These are phyloP conservation scores for Aphanomyces stellatus DNA, from an alignment of 352 stramenopile genomes.

Conservation along the genomic window DNA sequence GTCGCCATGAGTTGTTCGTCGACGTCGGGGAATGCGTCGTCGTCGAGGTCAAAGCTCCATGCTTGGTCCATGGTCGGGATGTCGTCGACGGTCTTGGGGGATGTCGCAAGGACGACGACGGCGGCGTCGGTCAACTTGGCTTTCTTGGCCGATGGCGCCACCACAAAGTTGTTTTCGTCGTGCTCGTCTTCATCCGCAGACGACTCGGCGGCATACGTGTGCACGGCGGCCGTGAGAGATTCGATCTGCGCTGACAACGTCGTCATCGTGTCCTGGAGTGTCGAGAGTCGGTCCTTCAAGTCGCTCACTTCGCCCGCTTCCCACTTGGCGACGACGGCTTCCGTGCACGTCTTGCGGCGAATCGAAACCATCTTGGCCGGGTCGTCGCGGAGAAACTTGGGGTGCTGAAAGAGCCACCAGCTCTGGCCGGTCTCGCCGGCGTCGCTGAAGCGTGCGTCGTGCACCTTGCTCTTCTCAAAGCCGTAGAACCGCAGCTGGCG, in stretches of 20 bases:
- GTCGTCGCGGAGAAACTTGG: slow-evolving; percentile 16
- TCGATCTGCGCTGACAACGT: slow-evolving; percentile 7
- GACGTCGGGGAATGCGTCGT: background rate
- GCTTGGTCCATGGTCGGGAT: background rate
- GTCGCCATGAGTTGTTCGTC: background rate
- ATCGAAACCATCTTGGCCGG: slow-evolving; percentile 17
- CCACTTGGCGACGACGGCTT: background rate
- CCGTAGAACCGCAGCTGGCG: slow-evolving; percentile 91
- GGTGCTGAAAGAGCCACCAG: slow-evolving; percentile 16
- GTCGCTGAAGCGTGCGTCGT: slow-evolving; percentile 76
- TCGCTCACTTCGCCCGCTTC: slow-evolving; percentile 15
- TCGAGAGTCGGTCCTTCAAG: slow-evolving; percentile 1
- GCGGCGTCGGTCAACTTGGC: background rate
- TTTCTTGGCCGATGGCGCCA: background rate
- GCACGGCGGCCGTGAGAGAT: background rate
- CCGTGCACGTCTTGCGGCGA: slow-evolving; percentile 18
- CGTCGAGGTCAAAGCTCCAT: background rate
- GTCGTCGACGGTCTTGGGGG: slow-evolving; percentile 9
- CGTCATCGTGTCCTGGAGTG: slow-evolving; percentile 7
- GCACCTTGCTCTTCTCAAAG: slow-evolving; percentile 89
- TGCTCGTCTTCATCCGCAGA: background rate
- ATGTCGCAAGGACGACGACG: background rate
- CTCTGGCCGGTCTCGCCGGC: slow-evolving; percentile 56
- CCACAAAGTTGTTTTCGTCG: too few relatives aligned
- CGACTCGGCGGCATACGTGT: background rate